Conservation (phyloP, 768 basidiomycete species). For the Russula olivacea region DNA sequence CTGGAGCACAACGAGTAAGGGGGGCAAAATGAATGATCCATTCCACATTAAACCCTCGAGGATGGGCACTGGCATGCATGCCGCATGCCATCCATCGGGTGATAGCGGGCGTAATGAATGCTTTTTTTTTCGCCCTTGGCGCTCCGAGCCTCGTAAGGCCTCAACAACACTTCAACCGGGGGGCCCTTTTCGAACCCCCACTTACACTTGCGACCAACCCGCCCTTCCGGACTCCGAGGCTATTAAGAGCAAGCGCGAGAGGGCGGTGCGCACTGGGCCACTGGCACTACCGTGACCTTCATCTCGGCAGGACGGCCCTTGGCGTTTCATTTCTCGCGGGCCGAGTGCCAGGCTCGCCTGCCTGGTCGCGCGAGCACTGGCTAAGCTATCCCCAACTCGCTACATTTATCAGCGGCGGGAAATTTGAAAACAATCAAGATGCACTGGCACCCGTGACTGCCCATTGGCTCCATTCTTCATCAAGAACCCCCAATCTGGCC, state of each 20-base stretch:
- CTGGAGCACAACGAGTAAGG: neutral
- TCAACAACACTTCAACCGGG: neutral
- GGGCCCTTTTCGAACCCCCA: neutral
- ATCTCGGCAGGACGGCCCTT: neutral
- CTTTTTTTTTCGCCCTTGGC: neutral
- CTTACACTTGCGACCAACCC: neutral
- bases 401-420: neutral
- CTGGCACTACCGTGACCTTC: neutral
- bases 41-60: slow-evolving; percentile 8
- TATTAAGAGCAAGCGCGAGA: neutral
- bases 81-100: no score
- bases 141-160: neutral
- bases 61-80: neutral
- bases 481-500: neutral
- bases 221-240: neutral
- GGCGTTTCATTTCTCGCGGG: neutral
- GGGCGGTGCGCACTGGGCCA: neutral
- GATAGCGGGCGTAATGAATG: neutral
- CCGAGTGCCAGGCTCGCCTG: neutral
- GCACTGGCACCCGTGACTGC: neutral
- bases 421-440: neutral
- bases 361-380: neutral
- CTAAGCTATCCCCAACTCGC: neutral
- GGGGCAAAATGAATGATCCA: no score
- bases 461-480: slow-evolving; percentile 14